These are phyloP conservation scores for Chrysochromulina parva DNA, from an alignment of 78 protist species.

Conservation along the genomic window DNA sequence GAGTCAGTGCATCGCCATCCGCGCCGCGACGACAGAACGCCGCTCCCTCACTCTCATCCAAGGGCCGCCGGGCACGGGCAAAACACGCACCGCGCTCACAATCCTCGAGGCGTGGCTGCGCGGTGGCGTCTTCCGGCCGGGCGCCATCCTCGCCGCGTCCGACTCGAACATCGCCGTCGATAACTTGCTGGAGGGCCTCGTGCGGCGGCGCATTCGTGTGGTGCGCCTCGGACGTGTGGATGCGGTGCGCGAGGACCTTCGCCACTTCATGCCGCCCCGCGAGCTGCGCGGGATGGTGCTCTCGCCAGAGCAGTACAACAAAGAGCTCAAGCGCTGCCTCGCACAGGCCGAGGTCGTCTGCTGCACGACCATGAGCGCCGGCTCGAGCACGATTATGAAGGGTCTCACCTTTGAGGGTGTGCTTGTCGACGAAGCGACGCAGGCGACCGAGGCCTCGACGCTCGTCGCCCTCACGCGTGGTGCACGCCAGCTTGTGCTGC, in stretches of 20 bases:
- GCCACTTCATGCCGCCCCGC: not conserved
- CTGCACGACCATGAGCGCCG: not conserved
- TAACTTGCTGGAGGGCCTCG: conserved; percentile 51
- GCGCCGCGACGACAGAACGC: too few relatives aligned
- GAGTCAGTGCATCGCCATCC: too few relatives aligned
- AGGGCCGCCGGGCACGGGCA: too few relatives aligned
- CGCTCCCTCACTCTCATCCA: too few relatives aligned
- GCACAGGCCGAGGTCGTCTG: conserved; percentile 55
- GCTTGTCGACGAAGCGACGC: conserved; percentile 73
- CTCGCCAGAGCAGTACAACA: not conserved
- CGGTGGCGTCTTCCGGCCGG: too few relatives aligned
- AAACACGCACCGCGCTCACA: too few relatives aligned
- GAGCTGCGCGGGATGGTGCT: too few relatives aligned
- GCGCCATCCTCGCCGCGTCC: not conserved
- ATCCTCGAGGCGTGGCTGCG: too few relatives aligned
- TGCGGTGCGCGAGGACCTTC: conserved; percentile 15
- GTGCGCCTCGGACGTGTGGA: conserved; percentile 44
- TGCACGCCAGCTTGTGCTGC: conserved; percentile 41
- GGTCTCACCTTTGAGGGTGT: conserved; percentile 38
- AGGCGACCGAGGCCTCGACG: conserved; percentile 67
- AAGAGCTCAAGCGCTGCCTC: not conserved
- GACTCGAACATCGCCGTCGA: conserved; percentile 38
- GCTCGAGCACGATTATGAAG: conserved; percentile 5
- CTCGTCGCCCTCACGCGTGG: conserved; percentile 45
- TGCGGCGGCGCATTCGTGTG: conserved; percentile 10